A percentile compares a stretch with the other conserved stretches of the same genome.
These are phyloP conservation scores for Trypanosoma rangeli DNA, from an alignment of 208 protist species.

Conservation along the genomic window DNA sequence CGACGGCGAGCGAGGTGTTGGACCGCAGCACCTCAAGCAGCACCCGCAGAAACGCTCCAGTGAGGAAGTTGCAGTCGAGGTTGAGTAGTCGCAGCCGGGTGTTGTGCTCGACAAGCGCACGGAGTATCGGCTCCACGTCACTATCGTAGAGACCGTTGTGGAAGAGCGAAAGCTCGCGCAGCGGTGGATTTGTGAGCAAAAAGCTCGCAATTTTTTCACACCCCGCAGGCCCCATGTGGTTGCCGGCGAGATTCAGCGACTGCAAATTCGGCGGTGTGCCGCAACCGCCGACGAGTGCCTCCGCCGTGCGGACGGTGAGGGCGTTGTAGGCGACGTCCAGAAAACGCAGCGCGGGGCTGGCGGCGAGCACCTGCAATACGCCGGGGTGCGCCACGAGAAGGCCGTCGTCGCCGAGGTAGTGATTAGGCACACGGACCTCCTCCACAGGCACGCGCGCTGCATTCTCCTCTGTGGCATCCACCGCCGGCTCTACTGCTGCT, in stretches of 20 bases:
- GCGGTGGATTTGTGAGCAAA: conserved; percentile 38
- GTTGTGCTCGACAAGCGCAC: conserved; percentile 39
- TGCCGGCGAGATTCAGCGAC: conserved; percentile 58
- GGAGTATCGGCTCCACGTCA: conserved; percentile 45
- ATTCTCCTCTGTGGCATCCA: not conserved
- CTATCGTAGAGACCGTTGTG: conserved; percentile 63
- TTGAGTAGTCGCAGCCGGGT: conserved; percentile 43
- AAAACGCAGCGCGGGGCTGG: conserved; percentile 32
- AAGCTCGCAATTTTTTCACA: conserved; percentile 28
- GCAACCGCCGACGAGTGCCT: conserved; percentile 28
- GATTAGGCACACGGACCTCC: conserved; percentile 39
- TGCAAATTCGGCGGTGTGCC: conserved; percentile 27
- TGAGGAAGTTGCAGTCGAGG: conserved; percentile 48
- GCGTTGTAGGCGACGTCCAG: conserved; percentile 67
- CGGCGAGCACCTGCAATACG: conserved; percentile 34
- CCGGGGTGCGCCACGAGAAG: conserved; percentile 23
- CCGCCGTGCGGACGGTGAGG: conserved; percentile 31
- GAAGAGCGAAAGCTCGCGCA: conserved; percentile 55
- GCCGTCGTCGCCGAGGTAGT: conserved; percentile 44
- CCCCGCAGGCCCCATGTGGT: conserved; percentile 38
- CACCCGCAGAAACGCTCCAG: conserved; percentile 27
- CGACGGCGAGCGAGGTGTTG: conserved; percentile 40
- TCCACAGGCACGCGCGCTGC: conserved; percentile 16
- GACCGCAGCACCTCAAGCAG: conserved; percentile 36
- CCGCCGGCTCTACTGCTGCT: not conserved